Base-by-base conservation (phyloP, 1,139 yeast species). In the Saccharomyces pastorianus region DNA sequence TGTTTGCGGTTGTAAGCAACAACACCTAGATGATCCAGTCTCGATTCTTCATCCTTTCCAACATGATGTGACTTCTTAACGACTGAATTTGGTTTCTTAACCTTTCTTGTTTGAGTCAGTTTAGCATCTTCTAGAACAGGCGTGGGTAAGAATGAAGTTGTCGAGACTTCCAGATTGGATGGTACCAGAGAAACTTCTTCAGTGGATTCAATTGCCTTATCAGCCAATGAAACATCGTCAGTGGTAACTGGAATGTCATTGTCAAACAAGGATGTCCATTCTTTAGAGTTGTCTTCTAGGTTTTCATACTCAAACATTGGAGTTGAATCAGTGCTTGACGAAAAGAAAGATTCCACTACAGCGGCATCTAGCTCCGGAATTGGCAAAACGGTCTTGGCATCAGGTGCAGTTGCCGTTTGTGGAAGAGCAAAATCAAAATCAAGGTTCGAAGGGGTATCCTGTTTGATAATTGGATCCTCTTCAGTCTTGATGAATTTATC, bases 251-350 rank as follows among this genome's bases (percentile, higher is more conserved):
- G 67, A 27, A 69, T 69, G 50, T 70, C 72, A 54, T 74, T 77
- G 55, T 77, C 82, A 63, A 84, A 83, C 56, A 84, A 73, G n/a
- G 88, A 77, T 47, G 79, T 79, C 89, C 89, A 84, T 65, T 79
- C 79, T 34, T 78, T 78, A 62, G 79, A 75, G 59, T 75, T 42
- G 17, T 51, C 53, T 55, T 80, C 74, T 55, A 80, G 81, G 60
- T 76, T 48, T 44, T 64, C 68, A 48, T 61, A 63, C 48, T 62
- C 83, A 72, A 84, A 83, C 86, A 84, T 81, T 65, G 90, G 88
- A 64, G 85, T 77, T 49, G 79, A 75, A 55, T 74, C 76, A 25
- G 73, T 61, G 59, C 77, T 71, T 49, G 78, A 73, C 58, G 76
- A 73, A 64, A 84, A 83, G 51, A 84, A 82, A 13, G 86, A 81